phyloP scores from a whole-genome alignment of 768 basidiomycete species.

The Strobilomyces echinocephalus region DNA sequence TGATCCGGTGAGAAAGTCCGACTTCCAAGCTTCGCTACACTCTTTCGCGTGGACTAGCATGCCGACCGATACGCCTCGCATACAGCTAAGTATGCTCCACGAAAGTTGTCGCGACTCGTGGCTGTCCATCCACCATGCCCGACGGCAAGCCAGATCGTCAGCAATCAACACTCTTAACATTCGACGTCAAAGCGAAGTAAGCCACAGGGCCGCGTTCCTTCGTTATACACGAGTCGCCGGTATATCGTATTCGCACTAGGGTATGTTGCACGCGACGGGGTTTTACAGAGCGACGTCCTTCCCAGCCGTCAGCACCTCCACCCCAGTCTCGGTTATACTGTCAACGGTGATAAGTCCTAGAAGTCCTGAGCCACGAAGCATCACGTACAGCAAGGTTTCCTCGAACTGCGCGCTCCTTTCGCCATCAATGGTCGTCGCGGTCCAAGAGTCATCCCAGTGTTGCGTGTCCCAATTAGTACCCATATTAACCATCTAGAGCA shows the following conservation, averaged over 20 bases:
- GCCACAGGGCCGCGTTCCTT: too few species aligned
- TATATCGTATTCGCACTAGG: slow-evolving; percentile 24
- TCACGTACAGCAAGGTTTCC: slow-evolving; percentile 85
- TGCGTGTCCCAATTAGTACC: slow-evolving; percentile 71
- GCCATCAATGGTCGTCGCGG: slow-evolving; percentile 88
- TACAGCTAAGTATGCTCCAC: too few species aligned
- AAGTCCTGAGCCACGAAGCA: not conserved
- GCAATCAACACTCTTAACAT: too few species aligned
- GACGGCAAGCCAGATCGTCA: too few species aligned
- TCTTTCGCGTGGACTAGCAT: too few species aligned
- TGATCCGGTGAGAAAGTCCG: too few species aligned
- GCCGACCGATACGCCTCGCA: too few species aligned
- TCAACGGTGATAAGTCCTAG: slow-evolving; percentile 13
- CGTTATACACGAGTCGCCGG: too few species aligned
- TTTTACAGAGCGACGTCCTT: slow-evolving; percentile 24
- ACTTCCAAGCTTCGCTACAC: too few species aligned
- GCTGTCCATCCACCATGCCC: too few species aligned
- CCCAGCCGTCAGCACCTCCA: slow-evolving; percentile 78
- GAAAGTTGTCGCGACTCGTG: too few species aligned
- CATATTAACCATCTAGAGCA: slow-evolving; percentile 81
- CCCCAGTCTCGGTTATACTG: slow-evolving; percentile 89
- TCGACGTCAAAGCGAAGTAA: too few species aligned
- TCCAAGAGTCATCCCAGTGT: slow-evolving; percentile 97
- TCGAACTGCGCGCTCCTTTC: slow-evolving; percentile 95
- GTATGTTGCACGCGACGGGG: slow-evolving; percentile 14